Percentiles rank a stretch among this genome's conserved stretches.
Conservation (phyloP, 78 protist genomes). For the Dictyostelium intermedium region DNA sequence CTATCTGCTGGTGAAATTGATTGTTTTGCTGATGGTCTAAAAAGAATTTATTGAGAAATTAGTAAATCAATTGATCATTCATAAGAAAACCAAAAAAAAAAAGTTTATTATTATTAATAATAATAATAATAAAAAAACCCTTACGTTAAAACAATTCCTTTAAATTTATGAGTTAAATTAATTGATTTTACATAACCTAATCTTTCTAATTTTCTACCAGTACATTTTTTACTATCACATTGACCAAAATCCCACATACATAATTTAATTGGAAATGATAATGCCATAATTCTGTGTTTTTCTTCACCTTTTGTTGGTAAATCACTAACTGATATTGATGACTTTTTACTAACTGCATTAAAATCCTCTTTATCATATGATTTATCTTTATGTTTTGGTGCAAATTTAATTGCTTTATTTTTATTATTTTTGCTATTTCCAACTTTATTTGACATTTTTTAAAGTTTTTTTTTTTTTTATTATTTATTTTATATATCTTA, state of each 20-base stretch:
- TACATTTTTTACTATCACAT: constrained; percentile 93
- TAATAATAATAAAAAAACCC: not conserved
- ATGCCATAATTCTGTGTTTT: constrained; percentile 44
- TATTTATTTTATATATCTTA: not conserved
- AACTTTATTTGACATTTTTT: constrained; percentile 1
- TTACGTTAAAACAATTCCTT: constrained; percentile 92
- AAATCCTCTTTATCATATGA: constrained; percentile 21
- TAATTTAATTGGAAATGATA: constrained; percentile 41
- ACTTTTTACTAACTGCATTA: not conserved
- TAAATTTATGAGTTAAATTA: constrained; percentile 38
- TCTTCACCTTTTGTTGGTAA: constrained; percentile 52
- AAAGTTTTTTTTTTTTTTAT: too few relatives aligned
- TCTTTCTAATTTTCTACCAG: constrained; percentile 91
- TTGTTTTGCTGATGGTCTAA: constrained; percentile 84
- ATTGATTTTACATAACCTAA: constrained; percentile 78
- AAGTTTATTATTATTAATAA: not conserved
- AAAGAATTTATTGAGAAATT: not conserved
- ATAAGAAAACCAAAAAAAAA: too few relatives aligned
- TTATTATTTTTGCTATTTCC: constrained; percentile 6
- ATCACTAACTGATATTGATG: not conserved
- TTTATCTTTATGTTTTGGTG: constrained; percentile 56
- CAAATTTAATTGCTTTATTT: not conserved
- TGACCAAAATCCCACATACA: constrained; percentile 90
- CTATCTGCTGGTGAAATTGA: constrained; percentile 89
- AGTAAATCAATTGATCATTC: not conserved